phyloP scores from a whole-genome alignment of 2,329 filamentous ascomycete genomes.

The Fusarium illudens region DNA sequence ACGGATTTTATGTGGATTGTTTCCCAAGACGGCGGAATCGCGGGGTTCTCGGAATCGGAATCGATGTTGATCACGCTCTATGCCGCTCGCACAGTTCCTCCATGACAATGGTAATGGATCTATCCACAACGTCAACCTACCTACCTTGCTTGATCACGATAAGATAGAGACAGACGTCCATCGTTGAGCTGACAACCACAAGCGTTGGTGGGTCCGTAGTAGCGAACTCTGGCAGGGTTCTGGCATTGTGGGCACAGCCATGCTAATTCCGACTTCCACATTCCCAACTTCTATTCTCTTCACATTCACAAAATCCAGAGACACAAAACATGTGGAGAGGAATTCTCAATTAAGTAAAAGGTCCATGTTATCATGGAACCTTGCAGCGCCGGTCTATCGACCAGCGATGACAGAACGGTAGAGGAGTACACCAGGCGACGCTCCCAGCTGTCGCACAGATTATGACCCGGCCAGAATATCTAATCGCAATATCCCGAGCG shows the following conservation, averaged over 20 bases:
- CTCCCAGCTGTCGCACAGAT: conserved; percentile 39
- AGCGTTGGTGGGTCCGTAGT: neutral
- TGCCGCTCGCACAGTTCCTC: neutral
- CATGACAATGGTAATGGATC: neutral
- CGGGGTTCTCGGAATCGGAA: neutral
- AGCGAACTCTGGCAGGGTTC: neutral
- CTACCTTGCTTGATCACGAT: neutral
- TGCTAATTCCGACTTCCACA: conserved; percentile 2
- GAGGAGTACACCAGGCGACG: conserved; percentile 43
- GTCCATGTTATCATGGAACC: conserved; percentile 23
- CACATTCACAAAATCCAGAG: neutral
- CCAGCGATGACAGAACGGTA: conserved; percentile 35
- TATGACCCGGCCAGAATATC: conserved; percentile 50
- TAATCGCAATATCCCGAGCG: conserved; percentile 55
- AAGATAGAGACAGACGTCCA: conserved; percentile 7
- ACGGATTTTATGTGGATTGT: neutral
- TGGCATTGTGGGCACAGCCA: neutral
- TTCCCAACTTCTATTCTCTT: neutral
- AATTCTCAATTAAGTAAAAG: conserved; percentile 38
- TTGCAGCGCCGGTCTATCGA: conserved; percentile 25
- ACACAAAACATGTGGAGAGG: conserved; percentile 1
- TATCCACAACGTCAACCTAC: neutral
- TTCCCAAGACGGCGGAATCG: neutral
- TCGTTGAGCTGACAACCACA: conserved; percentile 11
- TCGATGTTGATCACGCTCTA: neutral